Conservation (phyloP, 108 stramenopile species). For the Fragilaria crotonensis region DNA sequence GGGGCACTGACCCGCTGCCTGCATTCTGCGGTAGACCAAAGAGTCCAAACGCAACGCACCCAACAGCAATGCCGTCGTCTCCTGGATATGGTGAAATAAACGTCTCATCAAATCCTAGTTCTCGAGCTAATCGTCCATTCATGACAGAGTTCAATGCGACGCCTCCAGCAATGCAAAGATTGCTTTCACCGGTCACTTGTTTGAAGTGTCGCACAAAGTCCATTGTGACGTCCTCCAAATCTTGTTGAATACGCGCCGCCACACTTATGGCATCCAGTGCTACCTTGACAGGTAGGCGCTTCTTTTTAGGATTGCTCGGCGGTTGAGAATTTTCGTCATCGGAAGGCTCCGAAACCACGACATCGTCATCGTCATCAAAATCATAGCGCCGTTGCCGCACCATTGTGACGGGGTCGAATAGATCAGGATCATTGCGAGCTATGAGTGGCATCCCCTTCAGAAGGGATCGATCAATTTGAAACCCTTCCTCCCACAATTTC, state of each 20-base stretch:
- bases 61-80: conserved; percentile 92
- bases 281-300: conserved; percentile 61
- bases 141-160: conserved; percentile 91
- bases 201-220: conserved; percentile 82
- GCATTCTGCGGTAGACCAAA: conserved; percentile 34
- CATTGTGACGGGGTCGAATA: conserved; percentile 62
- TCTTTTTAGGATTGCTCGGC: conserved; percentile 10
- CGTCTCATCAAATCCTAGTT: conserved; percentile 75
- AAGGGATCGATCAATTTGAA: conserved; percentile 44
- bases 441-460: conserved; percentile 58
- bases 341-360: conserved; percentile 1
- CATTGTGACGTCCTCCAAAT: conserved; percentile 74
- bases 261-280: conserved; percentile 76
- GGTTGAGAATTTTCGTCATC: conserved; percentile 11
- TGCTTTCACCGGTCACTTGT: conserved; percentile 67
- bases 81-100: conserved; percentile 91
- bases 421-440: conserved; percentile 65
- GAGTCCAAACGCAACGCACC: conserved; percentile 86
- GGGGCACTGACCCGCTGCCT: background rate
- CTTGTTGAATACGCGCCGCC: conserved; percentile 67
- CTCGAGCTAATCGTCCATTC: conserved; percentile 77
- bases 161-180: conserved; percentile 88
- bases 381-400: conserved; percentile 55
- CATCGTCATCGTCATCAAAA: conserved; percentile 65
- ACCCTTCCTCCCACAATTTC: conserved; percentile 12